Conservation (phyloP, 2,329 filamentous ascomycete species). For the Aspergillus fischeri region DNA sequence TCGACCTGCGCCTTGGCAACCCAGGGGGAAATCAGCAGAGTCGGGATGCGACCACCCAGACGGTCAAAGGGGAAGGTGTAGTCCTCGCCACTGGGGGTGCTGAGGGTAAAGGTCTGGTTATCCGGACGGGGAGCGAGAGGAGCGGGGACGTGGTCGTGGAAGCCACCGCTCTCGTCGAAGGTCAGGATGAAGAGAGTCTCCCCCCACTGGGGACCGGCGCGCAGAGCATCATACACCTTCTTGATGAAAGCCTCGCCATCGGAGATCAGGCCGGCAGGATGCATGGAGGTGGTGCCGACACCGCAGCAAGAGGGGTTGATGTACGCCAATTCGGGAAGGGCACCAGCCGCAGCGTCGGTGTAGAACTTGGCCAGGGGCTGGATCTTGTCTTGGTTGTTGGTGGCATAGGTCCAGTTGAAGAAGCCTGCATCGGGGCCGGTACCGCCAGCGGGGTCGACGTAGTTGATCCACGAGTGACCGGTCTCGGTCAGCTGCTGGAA, state of each 20-base stretch:
- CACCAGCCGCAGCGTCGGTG: constrained; percentile 28
- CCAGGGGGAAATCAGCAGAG: constrained; percentile 29
- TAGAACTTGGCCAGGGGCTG: constrained; percentile 32
- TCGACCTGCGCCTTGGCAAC: constrained; percentile 26
- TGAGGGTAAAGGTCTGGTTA: constrained; percentile 31
- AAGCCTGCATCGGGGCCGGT: constrained; percentile 28
- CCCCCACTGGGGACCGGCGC: constrained; percentile 33
- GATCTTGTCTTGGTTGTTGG: constrained; percentile 24
- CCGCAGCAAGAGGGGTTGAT: constrained; percentile 40
- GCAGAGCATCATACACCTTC: constrained; percentile 33
- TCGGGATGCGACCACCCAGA: constrained; percentile 28
- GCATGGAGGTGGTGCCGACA: constrained; percentile 33
- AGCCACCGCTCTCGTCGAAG: constrained; percentile 37
- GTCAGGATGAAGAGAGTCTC: constrained; percentile 35
- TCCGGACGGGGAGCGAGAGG: constrained; percentile 32
- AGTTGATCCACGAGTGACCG: constrained; percentile 34
- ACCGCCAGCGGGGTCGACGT: constrained; percentile 22
- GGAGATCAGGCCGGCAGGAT: constrained; percentile 32
- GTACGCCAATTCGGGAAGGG: constrained; percentile 32
- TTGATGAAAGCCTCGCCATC: constrained; percentile 36
- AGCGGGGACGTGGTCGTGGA: constrained; percentile 36
- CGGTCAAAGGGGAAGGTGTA: constrained; percentile 28
- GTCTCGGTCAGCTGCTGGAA: constrained; percentile 38
- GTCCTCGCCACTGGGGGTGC: constrained; percentile 20
- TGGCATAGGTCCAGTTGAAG: constrained; percentile 33